phyloP scores from a whole-genome alignment of 192 early-diverging fungal genomes.

The Backusella sp. region DNA sequence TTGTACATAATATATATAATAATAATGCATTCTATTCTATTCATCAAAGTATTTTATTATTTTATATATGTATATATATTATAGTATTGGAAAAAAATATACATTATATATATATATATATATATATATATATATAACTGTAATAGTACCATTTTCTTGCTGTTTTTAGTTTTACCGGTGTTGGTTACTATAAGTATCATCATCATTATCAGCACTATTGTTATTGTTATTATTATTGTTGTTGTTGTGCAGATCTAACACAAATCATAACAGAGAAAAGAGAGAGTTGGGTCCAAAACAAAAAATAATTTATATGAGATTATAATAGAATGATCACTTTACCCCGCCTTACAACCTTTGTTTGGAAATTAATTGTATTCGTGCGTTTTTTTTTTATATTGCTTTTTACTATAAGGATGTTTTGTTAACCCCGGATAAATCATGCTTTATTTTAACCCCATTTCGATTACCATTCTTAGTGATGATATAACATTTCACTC shows the following conservation, averaged over 20 bases:
- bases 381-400: constrained; percentile 6
- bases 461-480: constrained; percentile 4
- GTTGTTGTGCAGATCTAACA: constrained; percentile 5
- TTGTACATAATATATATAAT: not conserved
- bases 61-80: not conserved
- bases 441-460: constrained; percentile 4
- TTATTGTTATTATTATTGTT: not conserved
- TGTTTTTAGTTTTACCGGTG: not conserved
- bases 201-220: not conserved
- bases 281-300: not conserved
- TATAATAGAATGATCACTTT: not conserved
- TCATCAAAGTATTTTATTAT: not conserved
- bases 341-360: not conserved
- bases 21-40: not conserved
- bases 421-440: not conserved
- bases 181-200: not conserved
- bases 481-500: constrained; percentile 5
- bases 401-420: not conserved
- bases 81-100: not conserved
- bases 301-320: not conserved
- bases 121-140: not conserved
- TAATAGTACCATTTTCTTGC: not conserved
- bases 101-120: not conserved
- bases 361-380: constrained; percentile 2
- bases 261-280: not conserved